Conservation (phyloP, 148 eudicot species). For the Salicornia ramosissima region DNA sequence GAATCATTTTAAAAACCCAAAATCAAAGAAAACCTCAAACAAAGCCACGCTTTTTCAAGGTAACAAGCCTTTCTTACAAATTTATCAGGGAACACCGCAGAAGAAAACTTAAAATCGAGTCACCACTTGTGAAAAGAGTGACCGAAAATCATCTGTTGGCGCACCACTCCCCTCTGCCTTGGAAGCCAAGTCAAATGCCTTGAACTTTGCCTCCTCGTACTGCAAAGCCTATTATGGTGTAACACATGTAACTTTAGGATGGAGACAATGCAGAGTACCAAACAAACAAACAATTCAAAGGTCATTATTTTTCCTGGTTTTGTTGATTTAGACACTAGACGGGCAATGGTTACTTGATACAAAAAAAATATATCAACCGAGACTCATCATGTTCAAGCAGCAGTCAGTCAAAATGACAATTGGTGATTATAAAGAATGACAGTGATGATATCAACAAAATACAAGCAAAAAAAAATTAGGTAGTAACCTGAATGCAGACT, state of each 20-base stretch:
- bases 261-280: neutral
- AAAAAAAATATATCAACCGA: neutral
- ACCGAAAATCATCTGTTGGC: constrained; percentile 74
- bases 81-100: too few relatives aligned
- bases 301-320: too few relatives aligned
- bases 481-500: constrained; percentile 81
- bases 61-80: too few relatives aligned
- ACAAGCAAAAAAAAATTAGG: constrained; percentile 1
- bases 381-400: neutral
- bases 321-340: neutral
- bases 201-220: constrained; percentile 77
- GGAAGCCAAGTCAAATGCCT: constrained; percentile 81
- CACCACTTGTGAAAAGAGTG: constrained; percentile 51
- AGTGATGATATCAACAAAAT: neutral
- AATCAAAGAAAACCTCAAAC: too few relatives aligned
- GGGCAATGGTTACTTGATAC: neutral
- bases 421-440: neutral
- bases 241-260: neutral
- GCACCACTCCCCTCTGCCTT: constrained; percentile 76
- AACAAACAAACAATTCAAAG: neutral
- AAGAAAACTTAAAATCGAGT: constrained; percentile 44
- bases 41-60: too few relatives aligned
- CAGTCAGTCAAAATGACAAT: neutral
- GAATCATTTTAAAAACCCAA: too few relatives aligned
- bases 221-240: constrained; percentile 54